These are phyloP conservation scores for Thalia dealbata DNA, from an alignment of 176 grass and related monocot species.

Conservation along the genomic window DNA sequence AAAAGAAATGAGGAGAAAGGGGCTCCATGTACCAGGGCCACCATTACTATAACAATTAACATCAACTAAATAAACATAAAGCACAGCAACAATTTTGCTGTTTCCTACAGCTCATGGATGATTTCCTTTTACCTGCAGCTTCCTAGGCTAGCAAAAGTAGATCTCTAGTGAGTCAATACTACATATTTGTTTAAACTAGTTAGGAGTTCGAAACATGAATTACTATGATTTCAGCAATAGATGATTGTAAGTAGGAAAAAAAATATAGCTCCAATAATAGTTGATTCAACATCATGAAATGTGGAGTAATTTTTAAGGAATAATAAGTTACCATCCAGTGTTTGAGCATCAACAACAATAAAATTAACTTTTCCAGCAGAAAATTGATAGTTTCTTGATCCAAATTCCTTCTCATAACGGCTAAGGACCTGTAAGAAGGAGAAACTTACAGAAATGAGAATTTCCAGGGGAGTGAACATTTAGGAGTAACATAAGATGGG, in stretches of 20 bases:
- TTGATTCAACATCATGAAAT: constrained; percentile 3
- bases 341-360: constrained; percentile 93
- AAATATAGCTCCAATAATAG: not conserved
- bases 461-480: not conserved
- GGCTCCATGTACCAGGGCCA: not conserved
- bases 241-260: not conserved
- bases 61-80: not conserved
- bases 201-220: not conserved
- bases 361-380: constrained; percentile 61
- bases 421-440: constrained; percentile 47
- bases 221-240: not conserved
- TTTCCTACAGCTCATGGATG: not conserved
- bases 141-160: not conserved
- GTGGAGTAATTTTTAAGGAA: constrained; percentile 3
- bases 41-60: not conserved
- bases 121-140: not conserved
- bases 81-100: not conserved
- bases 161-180: not conserved
- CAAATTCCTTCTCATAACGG: constrained; percentile 84
- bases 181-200: no score
- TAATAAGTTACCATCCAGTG: constrained; percentile 70
- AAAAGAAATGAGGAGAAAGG: not conserved
- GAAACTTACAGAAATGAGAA: constrained; percentile 10
- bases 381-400: constrained; percentile 76
- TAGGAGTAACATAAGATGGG: not conserved